These are phyloP conservation scores for Mariannaea sp. DNA, from an alignment of 2,329 filamentous ascomycete genomes.

Conservation along the genomic window DNA sequence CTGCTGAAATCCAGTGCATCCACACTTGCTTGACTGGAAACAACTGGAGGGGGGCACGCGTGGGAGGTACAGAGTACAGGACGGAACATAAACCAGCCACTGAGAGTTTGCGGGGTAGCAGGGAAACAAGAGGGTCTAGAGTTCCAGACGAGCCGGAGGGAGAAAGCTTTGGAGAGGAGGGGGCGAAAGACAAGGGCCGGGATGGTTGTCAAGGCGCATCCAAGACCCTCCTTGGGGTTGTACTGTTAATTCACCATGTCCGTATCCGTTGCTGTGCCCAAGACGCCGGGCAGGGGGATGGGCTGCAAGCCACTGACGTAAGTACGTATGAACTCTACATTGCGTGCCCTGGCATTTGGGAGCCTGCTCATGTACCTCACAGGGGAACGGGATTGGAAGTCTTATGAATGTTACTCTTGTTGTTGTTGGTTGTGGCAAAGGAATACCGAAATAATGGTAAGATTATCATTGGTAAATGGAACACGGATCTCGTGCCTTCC, in stretches of 20 bases:
- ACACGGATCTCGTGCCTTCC: too few species aligned
- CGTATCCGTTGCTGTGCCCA: too few species aligned
- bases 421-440: neutral
- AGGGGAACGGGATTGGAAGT: too few species aligned
- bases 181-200: neutral
- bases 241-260: too few species aligned
- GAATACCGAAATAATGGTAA: too few species aligned
- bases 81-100: conserved; percentile 1
- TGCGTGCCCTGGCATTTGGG: neutral
- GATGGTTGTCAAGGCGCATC: neutral
- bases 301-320: conserved; percentile 19
- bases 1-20: neutral
- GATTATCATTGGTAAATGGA: too few species aligned
- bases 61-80: neutral
- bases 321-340: conserved; percentile 12
- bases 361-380: neutral
- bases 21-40: neutral
- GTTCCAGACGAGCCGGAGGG: neutral
- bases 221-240: too few species aligned
- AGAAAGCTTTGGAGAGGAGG: neutral
- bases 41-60: neutral
- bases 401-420: too few species aligned
- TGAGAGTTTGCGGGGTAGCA: conserved; percentile 19
- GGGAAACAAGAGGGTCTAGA: conserved; percentile 3
- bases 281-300: conserved; percentile 1